Evolutionary conservation across 192 early-diverging fungal species (phyloP), one percentile per base, ranked within the genome.

Genomic region (Mortierella claussenii): DNA sequence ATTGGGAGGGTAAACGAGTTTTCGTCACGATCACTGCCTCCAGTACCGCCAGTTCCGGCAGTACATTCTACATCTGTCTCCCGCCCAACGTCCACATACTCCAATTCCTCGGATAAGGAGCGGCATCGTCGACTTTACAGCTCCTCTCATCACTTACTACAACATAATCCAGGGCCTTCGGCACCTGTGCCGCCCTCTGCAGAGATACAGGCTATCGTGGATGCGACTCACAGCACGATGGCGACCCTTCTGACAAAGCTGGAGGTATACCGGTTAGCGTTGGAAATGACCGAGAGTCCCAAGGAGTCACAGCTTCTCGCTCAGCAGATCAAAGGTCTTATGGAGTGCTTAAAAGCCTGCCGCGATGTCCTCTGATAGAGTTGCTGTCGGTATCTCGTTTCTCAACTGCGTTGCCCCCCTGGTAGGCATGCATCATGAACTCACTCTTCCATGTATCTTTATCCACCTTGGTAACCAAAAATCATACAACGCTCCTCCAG

Each of bases 321-420:
- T 2, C 45, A 23, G 18, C 65, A 76, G 30, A 76, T 76, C 64
- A 66, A 67, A 30, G 47, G 59, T 23, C 30, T 67, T 3, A 67
- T 76, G 73, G 73, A 76, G 40, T 76, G 73, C 27, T 36, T 76
- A 10, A 66, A 60, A 34, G 73, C 65, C 15, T 76, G 73, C 44
- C 64, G 73, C 8, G 58, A 76, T 34, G 43, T 45, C 10, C 73
- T 76, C 9, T 60, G 40, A 47, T 26, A 24, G 12, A n/a, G n/a
- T n/a, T n/a, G n/a, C n/a, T n/a, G n/a, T n/a, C n/a, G n/a, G n/a
- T n/a, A n/a, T n/a, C n/a, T n/a, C n/a, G n/a, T n/a, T n/a, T n/a
- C n/a, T n/a, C n/a, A n/a, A n/a, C n/a, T n/a, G n/a, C n/a, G n/a
- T n/a, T n/a, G n/a, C n/a, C n/a, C n/a, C 13, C 43, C 7, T 11